Base-by-base conservation (phyloP, 192 early-diverging fungal genomes). In the Coemansia sp. region DNA sequence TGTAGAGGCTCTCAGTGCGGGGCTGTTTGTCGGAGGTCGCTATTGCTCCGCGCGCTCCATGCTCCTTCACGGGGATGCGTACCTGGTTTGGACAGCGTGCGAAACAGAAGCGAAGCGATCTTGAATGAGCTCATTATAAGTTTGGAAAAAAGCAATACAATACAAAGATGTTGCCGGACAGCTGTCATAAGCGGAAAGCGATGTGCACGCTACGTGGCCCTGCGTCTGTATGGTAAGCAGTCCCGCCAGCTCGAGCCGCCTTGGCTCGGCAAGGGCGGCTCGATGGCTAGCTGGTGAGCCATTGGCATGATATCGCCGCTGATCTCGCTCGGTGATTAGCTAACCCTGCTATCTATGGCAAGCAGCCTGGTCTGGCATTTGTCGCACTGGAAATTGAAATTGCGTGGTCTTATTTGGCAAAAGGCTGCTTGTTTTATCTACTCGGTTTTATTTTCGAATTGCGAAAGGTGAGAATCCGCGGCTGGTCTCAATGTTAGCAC, bases 71-170 rank as follows among this genome's bases (percentile, higher is more conserved):
- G 43, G 43, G 43, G 43, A 2, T 45, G 55, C 79, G 60, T 88
- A 88, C 87, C 86, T 51, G 88, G 88, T 63, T 89, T 89, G 31
- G 88, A 77, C 28, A 89, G 69, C 21, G 88, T 89, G 39, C 87
- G 85, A 39, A 88, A 82, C 23, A 88, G 71, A 20, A 89, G 71
- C 55, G 85, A 84, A 2, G 81, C 86, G 34, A 89, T 77, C 66
- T 89, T 89, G 55, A 87, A 77, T 8, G 86, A 83, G 71, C 86
- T 88, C 88, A 89, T 82, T 73, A 21, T 26, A 33, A n/a, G n/a
- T n/a, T n/a, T n/a, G n/a, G n/a, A 7, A 24, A 34, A 48, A 37
- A 35, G 46, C 9, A 46, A 13, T 35, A 35, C 7, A 38, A 46
- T 26, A 34, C 6, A 6, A n/a, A 34, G 3, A 35, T 20, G 43